phyloP scores from a whole-genome alignment of 2,329 filamentous ascomycete genomes.

The Aspergillus puulaauensis region DNA sequence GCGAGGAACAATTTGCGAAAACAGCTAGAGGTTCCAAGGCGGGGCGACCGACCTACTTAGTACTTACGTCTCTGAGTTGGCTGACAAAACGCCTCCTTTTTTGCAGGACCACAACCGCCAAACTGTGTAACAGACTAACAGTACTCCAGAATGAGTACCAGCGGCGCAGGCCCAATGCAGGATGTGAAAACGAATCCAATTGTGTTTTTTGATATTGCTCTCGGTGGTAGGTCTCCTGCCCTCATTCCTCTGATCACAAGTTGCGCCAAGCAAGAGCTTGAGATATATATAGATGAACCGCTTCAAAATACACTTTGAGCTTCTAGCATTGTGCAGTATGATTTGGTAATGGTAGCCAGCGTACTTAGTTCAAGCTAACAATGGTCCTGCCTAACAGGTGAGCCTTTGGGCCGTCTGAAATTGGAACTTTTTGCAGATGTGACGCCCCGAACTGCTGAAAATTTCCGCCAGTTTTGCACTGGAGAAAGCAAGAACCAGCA shows the following conservation, averaged over 20 bases:
- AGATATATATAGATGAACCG: neutral
- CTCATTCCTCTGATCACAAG: neutral
- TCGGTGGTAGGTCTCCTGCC: constrained; percentile 41
- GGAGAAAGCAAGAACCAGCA: constrained; percentile 80
- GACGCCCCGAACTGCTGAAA: constrained; percentile 86
- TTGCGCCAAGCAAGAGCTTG: neutral
- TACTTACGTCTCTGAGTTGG: neutral
- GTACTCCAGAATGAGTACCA: neutral
- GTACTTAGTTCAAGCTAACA: neutral
- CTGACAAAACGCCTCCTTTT: neutral
- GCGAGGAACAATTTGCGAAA: neutral
- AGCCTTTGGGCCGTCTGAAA: constrained; percentile 80
- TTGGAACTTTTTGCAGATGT: constrained; percentile 87
- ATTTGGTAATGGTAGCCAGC: neutral
- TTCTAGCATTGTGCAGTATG: neutral
- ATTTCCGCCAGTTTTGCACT: constrained; percentile 96
- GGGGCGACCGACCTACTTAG: neutral
- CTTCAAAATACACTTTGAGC: neutral
- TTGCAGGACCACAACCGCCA: neutral
- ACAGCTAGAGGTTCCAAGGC: neutral
- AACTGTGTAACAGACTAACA: neutral
- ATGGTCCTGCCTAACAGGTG: constrained; percentile 56
- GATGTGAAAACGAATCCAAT: constrained; percentile 38
- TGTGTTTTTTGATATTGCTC: constrained; percentile 51
- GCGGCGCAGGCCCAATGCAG: neutral